A percentile compares a stretch with the other conserved stretches of the same genome.
phyloP scores from a whole-genome alignment of 1,284 basidiomycete species.

The Lentinula novae-zelandiae region DNA sequence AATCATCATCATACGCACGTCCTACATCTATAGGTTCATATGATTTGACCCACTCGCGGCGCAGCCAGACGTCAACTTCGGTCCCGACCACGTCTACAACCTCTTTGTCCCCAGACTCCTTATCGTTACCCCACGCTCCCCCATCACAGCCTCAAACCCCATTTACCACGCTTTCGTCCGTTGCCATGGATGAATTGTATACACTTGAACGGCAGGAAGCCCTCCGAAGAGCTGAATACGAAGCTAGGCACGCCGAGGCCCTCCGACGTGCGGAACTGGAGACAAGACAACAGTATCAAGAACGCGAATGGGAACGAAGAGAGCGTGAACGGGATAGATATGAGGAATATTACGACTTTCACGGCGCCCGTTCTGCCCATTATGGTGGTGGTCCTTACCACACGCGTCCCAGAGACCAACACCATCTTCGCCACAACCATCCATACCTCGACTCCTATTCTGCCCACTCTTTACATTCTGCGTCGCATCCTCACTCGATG shows the following conservation, averaged over 20 bases:
- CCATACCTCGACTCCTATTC: neutral
- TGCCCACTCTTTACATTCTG: neutral
- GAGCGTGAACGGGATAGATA: constrained; percentile 1
- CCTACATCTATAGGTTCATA: constrained; percentile 54
- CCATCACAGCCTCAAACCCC: constrained; percentile 34
- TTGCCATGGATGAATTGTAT: constrained; percentile 84
- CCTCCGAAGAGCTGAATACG: constrained; percentile 79
- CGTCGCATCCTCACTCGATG: neutral
- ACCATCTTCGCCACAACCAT: constrained; percentile 1
- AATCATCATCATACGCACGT: constrained; percentile 56
- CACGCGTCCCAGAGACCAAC: constrained; percentile 1
- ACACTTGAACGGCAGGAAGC: constrained; percentile 85
- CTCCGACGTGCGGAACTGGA: constrained; percentile 79
- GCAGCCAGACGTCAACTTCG: constrained; percentile 19
- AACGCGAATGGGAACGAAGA: constrained; percentile 2
- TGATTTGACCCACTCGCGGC: constrained; percentile 42
- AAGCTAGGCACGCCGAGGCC: constrained; percentile 75
- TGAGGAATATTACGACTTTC: neutral
- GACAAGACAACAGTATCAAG: constrained; percentile 32
- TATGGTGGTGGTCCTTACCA: constrained; percentile 3
- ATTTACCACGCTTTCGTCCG: constrained; percentile 70
- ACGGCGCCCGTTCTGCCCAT: neutral
- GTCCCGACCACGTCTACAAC: constrained; percentile 12
- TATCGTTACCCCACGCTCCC: constrained; percentile 25
- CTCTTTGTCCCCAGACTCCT: neutral